Conservation (phyloP, 2,329 filamentous ascomycete genomes). For the Xylaria sp. region DNA sequence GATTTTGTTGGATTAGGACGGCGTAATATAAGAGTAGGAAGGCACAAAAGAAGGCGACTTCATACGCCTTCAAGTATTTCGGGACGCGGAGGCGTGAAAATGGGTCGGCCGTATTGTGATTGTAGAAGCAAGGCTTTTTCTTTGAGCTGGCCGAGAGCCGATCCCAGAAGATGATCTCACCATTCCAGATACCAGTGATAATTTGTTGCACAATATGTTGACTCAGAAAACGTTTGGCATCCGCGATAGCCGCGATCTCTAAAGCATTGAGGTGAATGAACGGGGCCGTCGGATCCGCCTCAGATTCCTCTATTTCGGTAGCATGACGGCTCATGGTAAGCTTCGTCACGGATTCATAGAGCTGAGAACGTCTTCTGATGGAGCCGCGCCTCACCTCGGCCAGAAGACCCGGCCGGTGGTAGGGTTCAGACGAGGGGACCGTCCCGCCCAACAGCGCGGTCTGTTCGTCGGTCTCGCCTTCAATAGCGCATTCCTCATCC, state of each 20-base stretch:
- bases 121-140: constrained; percentile 75
- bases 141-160: constrained; percentile 69
- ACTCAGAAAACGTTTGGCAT: constrained; percentile 78
- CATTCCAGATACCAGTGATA: constrained; percentile 77
- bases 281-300: constrained; percentile 72
- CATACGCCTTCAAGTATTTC: constrained; percentile 77
- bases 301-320: constrained; percentile 58
- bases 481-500: constrained; percentile 48
- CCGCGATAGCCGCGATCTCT: constrained; percentile 76
- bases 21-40: constrained; percentile 85
- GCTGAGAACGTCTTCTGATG: constrained; percentile 60
- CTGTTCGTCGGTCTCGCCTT: constrained; percentile 59
- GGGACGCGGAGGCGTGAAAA: constrained; percentile 78
- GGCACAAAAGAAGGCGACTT: constrained; percentile 75
- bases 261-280: constrained; percentile 87
- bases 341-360: constrained; percentile 66
- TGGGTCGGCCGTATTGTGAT: constrained; percentile 67
- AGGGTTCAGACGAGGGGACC: constrained; percentile 37
- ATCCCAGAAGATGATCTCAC: constrained; percentile 81
- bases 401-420: constrained; percentile 37
- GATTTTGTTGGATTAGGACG: constrained; percentile 81
- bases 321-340: constrained; percentile 62
- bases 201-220: constrained; percentile 77
- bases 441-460: constrained; percentile 57
- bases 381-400: constrained; percentile 53